A percentile compares a stretch with the other conserved stretches of the same genome.
Evolutionary conservation across 176 grass and related monocot genomes (phyloP).

Genomic region (Avena eriantha): DNA sequence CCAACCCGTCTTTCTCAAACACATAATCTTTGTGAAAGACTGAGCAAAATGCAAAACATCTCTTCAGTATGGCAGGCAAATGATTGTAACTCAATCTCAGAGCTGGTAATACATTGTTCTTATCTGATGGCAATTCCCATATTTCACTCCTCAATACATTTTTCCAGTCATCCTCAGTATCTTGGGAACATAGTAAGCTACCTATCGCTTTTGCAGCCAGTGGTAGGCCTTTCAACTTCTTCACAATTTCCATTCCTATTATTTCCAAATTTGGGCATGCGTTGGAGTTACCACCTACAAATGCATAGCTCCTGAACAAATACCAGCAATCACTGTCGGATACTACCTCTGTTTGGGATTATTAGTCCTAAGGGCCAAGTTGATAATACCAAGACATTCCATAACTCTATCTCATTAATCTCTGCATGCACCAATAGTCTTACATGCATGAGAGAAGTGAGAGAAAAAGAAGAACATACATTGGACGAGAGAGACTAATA

Average conservation of each 20-base stretch:
- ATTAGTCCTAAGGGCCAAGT: no score
- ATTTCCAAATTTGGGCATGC: slow-evolving; percentile 59
- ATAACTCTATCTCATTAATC: no score
- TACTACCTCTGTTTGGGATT: no score
- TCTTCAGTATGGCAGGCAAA: slow-evolving; percentile 67
- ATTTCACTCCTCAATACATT: slow-evolving; percentile 76
- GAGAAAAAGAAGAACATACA: no score
- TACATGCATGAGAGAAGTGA: no score
- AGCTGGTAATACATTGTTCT: slow-evolving; percentile 80
- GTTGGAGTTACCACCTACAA: slow-evolving; percentile 56
- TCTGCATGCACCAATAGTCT: no score
- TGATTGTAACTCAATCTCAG: slow-evolving; percentile 80
- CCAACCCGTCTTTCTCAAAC: slow-evolving; percentile 59
- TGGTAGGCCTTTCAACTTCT: slow-evolving; percentile 78
- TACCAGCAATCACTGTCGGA: slow-evolving; percentile 72
- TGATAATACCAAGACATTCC: no score
- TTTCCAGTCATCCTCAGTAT: slow-evolving; percentile 65
- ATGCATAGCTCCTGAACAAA: slow-evolving; percentile 82
- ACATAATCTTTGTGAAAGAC: slow-evolving; percentile 82
- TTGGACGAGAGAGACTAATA: no score
- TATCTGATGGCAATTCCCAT: slow-evolving; percentile 72
- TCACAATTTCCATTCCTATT: slow-evolving; percentile 80
- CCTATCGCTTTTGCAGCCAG: slow-evolving; percentile 79
- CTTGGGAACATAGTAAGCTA: slow-evolving; percentile 60
- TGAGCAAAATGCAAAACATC: slow-evolving; percentile 82